phyloP scores from a whole-genome alignment of 1,284 basidiomycete genomes.

The Neotropicomus parvogracilis region DNA sequence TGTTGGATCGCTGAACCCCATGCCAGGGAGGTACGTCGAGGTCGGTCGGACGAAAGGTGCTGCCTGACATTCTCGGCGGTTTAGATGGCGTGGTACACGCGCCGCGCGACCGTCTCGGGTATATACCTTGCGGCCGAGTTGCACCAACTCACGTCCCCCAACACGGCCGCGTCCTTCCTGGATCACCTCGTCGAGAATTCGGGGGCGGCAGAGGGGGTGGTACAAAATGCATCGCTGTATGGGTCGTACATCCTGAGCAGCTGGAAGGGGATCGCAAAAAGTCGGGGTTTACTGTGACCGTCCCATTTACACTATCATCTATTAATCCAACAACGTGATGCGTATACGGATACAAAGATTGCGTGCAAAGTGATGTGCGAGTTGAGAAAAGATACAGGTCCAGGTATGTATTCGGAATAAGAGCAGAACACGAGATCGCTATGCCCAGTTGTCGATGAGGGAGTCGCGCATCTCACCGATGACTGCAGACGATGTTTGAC shows the following conservation, averaged over 20 bases:
- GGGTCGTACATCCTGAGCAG: slow-evolving; percentile 60
- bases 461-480: slow-evolving; percentile 94
- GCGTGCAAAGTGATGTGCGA: slow-evolving; percentile 17
- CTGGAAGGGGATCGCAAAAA: slow-evolving; percentile 65
- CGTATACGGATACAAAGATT: slow-evolving; percentile 21
- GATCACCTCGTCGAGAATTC: slow-evolving; percentile 54
- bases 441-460: slow-evolving; percentile 93
- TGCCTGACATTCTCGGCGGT: background rate
- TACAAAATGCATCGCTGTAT: slow-evolving; percentile 52
- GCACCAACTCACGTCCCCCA: slow-evolving; percentile 69
- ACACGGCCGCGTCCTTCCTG: slow-evolving; percentile 61
- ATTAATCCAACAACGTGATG: slow-evolving; percentile 17
- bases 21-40: slow-evolving; percentile 48
- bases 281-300: slow-evolving; percentile 48
- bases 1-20: slow-evolving; percentile 53
- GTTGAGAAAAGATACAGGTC: background rate
- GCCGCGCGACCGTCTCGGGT: slow-evolving; percentile 55
- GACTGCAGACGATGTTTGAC: slow-evolving; percentile 79
- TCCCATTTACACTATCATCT: slow-evolving; percentile 10
- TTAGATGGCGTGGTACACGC: slow-evolving; percentile 66
- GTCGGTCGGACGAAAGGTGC: background rate
- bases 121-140: slow-evolving; percentile 70
- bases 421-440: slow-evolving; percentile 21
- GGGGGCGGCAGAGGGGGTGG: slow-evolving; percentile 38
- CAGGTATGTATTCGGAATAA: too few relatives aligned